Evolutionary conservation across 2,329 filamentous ascomycete genomes (phyloP).

Genomic region (Penicillium sp.): DNA sequence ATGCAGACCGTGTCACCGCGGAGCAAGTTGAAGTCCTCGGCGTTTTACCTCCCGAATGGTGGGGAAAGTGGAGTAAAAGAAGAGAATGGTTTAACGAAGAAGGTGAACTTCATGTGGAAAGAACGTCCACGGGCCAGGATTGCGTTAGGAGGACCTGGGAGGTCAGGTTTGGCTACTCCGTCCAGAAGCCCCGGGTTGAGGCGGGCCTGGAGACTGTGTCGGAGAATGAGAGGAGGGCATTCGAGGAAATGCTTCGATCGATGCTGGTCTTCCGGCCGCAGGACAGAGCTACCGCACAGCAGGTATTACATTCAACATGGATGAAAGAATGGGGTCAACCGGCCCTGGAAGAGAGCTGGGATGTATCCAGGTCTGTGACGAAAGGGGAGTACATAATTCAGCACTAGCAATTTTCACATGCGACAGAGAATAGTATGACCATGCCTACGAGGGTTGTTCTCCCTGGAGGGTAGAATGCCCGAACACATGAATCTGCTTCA

Average conservation of each 20-base stretch:
- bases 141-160: constrained; percentile 14
- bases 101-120: constrained; percentile 6
- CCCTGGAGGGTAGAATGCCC: no score
- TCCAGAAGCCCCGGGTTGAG: constrained; percentile 31
- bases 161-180: constrained; percentile 16
- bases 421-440: no score
- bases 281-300: constrained; percentile 22
- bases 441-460: no score
- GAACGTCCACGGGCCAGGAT: background rate
- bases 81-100: constrained; percentile 21
- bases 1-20: constrained; percentile 25
- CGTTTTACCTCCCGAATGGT: constrained; percentile 27
- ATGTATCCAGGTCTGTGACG: no score
- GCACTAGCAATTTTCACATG: no score
- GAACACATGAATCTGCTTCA: no score
- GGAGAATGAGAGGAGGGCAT: constrained; percentile 23
- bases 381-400: no score
- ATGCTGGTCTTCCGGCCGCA: constrained; percentile 26
- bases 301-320: constrained; percentile 28
- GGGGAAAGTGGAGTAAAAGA: constrained; percentile 25
- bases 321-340: constrained; percentile 25
- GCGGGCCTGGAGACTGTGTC: constrained; percentile 15
- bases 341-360: constrained; percentile 15
- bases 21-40: constrained; percentile 33
- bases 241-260: constrained; percentile 25